These are phyloP conservation scores for Solanum sparsipilum DNA, from an alignment of 257 asterid genomes.

Conservation along the genomic window DNA sequence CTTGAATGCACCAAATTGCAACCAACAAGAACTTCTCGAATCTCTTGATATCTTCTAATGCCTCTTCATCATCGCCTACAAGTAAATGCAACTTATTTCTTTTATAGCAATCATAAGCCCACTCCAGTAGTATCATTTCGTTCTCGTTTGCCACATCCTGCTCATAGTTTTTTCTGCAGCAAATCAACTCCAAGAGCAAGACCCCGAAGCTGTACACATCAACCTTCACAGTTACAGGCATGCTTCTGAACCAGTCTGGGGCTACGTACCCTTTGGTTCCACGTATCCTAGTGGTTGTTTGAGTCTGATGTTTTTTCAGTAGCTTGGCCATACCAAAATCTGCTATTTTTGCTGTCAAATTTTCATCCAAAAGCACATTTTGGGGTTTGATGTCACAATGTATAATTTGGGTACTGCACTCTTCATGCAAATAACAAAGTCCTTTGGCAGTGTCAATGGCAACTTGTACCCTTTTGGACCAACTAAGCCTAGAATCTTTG, in stretches of 20 bases:
- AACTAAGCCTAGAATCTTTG: constrained; percentile 7
- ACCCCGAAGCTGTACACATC: neutral
- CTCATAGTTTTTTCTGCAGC: neutral
- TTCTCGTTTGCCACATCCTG: neutral
- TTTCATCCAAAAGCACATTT: neutral
- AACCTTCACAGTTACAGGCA: neutral
- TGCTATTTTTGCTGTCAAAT: neutral
- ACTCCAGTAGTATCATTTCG: neutral
- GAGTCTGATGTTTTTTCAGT: neutral
- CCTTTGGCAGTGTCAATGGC: constrained; percentile 21
- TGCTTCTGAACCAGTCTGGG: neutral
- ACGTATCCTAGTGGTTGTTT: neutral
- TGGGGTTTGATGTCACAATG: constrained; percentile 3
- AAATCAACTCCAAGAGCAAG: neutral
- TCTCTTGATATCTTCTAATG: neutral
- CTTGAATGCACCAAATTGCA: constrained; percentile 31
- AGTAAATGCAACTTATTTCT: neutral
- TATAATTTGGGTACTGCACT: constrained; percentile 26
- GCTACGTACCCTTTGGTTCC: neutral
- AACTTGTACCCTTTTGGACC: constrained; percentile 18
- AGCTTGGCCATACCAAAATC: neutral
- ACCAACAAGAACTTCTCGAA: constrained; percentile 12
- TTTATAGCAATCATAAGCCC: neutral
- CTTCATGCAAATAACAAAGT: constrained; percentile 28
- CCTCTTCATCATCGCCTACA: neutral